Evolutionary conservation across 1,139 yeast genomes (phyloP).

Genomic region (Blastobotrys aristatus): DNA sequence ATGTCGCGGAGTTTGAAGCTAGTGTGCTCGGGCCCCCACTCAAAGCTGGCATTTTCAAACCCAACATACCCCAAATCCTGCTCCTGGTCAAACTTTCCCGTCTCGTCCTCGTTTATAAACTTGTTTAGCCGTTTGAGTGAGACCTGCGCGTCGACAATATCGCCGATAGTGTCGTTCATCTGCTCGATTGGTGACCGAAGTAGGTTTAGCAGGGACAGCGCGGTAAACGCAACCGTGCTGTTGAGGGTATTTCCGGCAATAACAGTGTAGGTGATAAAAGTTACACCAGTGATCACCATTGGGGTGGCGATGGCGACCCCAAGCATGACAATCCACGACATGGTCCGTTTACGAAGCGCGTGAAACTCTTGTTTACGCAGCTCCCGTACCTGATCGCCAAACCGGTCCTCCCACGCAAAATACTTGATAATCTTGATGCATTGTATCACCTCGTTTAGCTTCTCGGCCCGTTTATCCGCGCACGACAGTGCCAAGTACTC

Average conservation of each 20-base stretch:
- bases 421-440: slow-evolving; percentile 89
- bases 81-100: slow-evolving; percentile 57
- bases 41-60: slow-evolving; percentile 65
- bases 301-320: slow-evolving; percentile 57
- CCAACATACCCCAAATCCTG: slow-evolving; percentile 54
- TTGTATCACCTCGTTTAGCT: slow-evolving; percentile 87
- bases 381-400: slow-evolving; percentile 62
- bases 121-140: slow-evolving; percentile 80
- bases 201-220: slow-evolving; percentile 76
- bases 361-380: slow-evolving; percentile 69
- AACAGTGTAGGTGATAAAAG: slow-evolving; percentile 75
- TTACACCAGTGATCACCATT: slow-evolving; percentile 65
- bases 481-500: slow-evolving; percentile 69
- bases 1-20: slow-evolving; percentile 40
- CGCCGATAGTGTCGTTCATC: slow-evolving; percentile 79
- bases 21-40: slow-evolving; percentile 48
- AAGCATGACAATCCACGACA: slow-evolving; percentile 53
- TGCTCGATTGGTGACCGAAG: slow-evolving; percentile 83
- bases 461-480: slow-evolving; percentile 87
- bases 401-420: slow-evolving; percentile 92
- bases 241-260: slow-evolving; percentile 66
- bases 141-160: slow-evolving; percentile 79
- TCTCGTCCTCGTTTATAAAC: slow-evolving; percentile 73
- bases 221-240: slow-evolving; percentile 87
- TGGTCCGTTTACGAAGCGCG: slow-evolving; percentile 55